Base-by-base conservation (phyloP, 2,329 filamentous ascomycete genomes). In the Aspergillus luchuensis region DNA sequence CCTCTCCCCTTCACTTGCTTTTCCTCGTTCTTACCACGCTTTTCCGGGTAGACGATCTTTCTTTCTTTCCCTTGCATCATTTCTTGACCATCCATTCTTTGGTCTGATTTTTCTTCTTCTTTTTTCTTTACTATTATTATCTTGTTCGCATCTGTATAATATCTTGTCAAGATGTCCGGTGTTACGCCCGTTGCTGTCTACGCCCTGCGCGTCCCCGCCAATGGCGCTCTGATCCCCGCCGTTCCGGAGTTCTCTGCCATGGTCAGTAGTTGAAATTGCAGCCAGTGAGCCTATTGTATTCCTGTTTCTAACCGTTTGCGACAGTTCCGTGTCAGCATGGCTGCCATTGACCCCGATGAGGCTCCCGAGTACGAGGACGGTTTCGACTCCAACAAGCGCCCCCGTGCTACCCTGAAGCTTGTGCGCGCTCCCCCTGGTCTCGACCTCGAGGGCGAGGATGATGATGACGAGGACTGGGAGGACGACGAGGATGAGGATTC, bases 261-360 rank as follows among this genome's bases (percentile, higher is more conserved):
- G 77, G 92, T 96, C 84, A 84, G 90, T 86, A 55, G 58, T 50
- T 4, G 7, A 33, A 17, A 0, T 13, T 8, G 7, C 2, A 13
- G 10, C n/a, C 41, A 17, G 11, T 28, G 33, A 30, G 21, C 2
- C 36, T 54, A 33, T 63, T 25, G 11, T 3, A n/a, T 33, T 6
- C 47, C 15, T 11, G 43, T 47, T 8, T 17, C 53, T 56, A 56
- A 56, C n/a, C 13, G 13, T 21, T 2, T 45, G 28, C 38, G 13
- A 47, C 72, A 97, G 93, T 96, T 97, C 82, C 92, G 92, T 77
- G 92, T 99, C 74, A 98, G 93, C 72, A 99, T 99, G 95, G 95
- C 96, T 72, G 95, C 95, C 67, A 89, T 99, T 76, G 94, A 99
- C 76, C 95, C 95, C 60, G 92, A 87, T 72, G 91, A 91, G 71